phyloP scores from a whole-genome alignment of 305 asterid genomes.

The Fraxinus sp. region DNA sequence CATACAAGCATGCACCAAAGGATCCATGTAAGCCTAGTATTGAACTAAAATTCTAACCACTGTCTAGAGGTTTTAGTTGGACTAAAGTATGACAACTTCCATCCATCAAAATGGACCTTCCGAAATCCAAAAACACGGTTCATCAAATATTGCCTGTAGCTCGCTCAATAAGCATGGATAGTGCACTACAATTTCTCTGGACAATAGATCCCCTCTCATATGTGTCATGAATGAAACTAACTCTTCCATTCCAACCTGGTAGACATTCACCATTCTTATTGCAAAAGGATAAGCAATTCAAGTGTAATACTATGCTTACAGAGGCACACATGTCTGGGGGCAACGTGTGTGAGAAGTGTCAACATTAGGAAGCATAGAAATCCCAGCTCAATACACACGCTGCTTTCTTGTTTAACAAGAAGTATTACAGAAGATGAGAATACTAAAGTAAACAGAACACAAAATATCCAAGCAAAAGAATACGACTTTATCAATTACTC shows the following conservation, averaged over 20 bases:
- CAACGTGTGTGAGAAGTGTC: constrained; percentile 1
- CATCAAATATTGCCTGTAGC: neutral
- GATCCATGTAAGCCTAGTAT: neutral
- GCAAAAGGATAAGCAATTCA: neutral
- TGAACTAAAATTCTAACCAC: neutral
- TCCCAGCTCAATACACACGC: neutral
- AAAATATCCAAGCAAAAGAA: constrained; percentile 14
- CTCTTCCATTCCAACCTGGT: neutral
- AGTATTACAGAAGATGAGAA: constrained; percentile 13
- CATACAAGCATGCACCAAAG: neutral
- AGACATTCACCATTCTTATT: neutral
- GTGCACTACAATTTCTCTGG: constrained; percentile 10
- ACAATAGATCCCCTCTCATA: neutral
- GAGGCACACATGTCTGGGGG: neutral
- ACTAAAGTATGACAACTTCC: neutral
- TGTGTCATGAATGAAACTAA: neutral
- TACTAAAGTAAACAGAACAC: neutral
- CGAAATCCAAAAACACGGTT: neutral
- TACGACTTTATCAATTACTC: constrained; percentile 11
- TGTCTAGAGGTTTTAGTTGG: neutral
- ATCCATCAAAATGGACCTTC: neutral
- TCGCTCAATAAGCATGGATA: neutral
- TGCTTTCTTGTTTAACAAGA: constrained; percentile 7
- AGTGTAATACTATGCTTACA: neutral
- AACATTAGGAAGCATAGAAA: constrained; percentile 11